phyloP scores from a whole-genome alignment of 768 basidiomycete species.

The Clavaria fumosa region DNA sequence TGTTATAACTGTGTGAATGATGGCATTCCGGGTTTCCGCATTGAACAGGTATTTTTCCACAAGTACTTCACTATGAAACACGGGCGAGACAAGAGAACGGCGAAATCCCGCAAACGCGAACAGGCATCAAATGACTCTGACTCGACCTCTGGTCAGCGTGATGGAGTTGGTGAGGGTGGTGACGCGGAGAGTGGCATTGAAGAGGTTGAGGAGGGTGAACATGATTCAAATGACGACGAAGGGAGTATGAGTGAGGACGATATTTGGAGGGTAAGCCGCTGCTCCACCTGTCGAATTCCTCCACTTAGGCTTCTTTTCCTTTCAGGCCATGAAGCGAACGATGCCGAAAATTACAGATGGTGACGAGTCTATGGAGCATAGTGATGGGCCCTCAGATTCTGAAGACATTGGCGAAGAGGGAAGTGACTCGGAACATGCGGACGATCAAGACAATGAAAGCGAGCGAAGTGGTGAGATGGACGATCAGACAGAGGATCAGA shows the following conservation, averaged over 20 bases:
- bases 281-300: background rate
- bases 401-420: too few relatives aligned
- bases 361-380: constrained; percentile 28
- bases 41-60: constrained; percentile 70
- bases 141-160: constrained; percentile 24
- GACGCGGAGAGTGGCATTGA: constrained; percentile 29
- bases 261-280: constrained; percentile 68
- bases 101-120: constrained; percentile 23
- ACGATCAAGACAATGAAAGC: constrained; percentile 16
- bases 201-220: constrained; percentile 24
- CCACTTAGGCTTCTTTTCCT: constrained; percentile 4
- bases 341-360: constrained; percentile 51
- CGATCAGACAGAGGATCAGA: constrained; percentile 20
- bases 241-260: constrained; percentile 49
- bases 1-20: too few relatives aligned
- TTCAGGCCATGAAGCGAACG: constrained; percentile 76
- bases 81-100: constrained; percentile 32
- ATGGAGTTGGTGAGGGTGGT: constrained; percentile 23
- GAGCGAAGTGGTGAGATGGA: constrained; percentile 4
- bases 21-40: too few relatives aligned
- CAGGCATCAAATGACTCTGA: constrained; percentile 19
- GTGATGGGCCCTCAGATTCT: constrained; percentile 18
- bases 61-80: constrained; percentile 70
- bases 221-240: constrained; percentile 25
- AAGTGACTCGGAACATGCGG: too few relatives aligned